Base-by-base conservation (phyloP, 306 rosid genomes). In the Geum urbanum region DNA sequence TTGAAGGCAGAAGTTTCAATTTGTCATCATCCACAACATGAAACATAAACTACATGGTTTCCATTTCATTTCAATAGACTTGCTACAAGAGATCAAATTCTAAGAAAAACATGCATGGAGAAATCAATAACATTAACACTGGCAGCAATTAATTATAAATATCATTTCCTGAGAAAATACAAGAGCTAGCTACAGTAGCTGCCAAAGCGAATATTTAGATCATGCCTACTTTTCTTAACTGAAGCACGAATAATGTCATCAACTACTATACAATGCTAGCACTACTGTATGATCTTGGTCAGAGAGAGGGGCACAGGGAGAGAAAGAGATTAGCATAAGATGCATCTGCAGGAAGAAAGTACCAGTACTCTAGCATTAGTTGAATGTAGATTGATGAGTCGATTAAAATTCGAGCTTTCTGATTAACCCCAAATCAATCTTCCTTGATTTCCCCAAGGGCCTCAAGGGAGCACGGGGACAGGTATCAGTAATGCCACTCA, bases 381-480 rank as follows among this genome's bases (percentile, higher is more conserved):
- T 47, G 24, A 32, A 74, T 13, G 51, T 49, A 72, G 43, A 52
- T 5, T 4, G 59, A 73, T 14, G 62, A 63, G 56, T 16, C 56
- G 56, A 66, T 85, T 84, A 87, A 79, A 90, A 90, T 24, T 89
- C 84, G 44, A 90, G 96, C 90, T 84, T 92, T 81, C 92, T 85
- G 84, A 96, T 83, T 27, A 90, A 49, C 9, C 70, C 84, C 73
- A 63, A 20, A 37, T 74, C 83, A 63, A 86, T 77, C 32, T 70
- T 71, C 76, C 86, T 86, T 3, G 84, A 74, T 9, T 71, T 79
- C 53, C 79, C 77, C 1, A 51, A 12, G 0, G 84, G 77, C 79
- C 85, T 87, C 52, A 69, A 7, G 20, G 95, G 97, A 32, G 95
- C 92, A 37, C 72, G 79, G 0, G 95, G 92, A 65, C 95, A 91